Evolutionary conservation across 2,329 filamentous ascomycete species (phyloP).

Genomic region (Ophiostoma pallidulum): DNA sequence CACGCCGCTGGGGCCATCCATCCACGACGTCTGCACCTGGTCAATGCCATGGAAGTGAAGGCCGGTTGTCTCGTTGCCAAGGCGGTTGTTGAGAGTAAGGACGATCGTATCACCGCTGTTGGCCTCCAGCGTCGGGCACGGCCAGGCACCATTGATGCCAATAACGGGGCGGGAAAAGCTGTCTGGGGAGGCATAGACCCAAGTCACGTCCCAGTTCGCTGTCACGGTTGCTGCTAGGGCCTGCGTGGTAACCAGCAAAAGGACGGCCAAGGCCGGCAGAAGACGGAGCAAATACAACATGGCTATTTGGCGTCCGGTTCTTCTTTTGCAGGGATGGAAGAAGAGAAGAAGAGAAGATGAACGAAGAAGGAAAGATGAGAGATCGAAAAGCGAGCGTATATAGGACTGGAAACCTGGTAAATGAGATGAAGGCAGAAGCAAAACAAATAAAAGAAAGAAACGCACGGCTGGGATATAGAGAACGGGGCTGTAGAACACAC

Average conservation of each 20-base stretch:
- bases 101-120: constrained; percentile 41
- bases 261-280: constrained; percentile 1
- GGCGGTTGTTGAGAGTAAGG: constrained; percentile 39
- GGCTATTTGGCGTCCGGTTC: no score
- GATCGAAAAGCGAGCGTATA: no score
- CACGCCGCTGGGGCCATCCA: constrained; percentile 49
- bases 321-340: no score
- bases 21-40: constrained; percentile 41
- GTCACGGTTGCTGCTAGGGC: constrained; percentile 25
- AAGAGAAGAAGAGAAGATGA: background rate
- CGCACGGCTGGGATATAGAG: no score
- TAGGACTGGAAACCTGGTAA: no score
- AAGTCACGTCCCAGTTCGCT: constrained; percentile 31
- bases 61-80: constrained; percentile 44
- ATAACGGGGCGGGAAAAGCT: constrained; percentile 29
- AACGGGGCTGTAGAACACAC: background rate
- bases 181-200: constrained; percentile 31
- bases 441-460: no score
- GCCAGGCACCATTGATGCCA: constrained; percentile 54
- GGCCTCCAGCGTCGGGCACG: constrained; percentile 46
- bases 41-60: constrained; percentile 51
- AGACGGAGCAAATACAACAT: constrained; percentile 4
- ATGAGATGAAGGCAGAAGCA: no score
- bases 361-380: background rate
- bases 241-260: constrained; percentile 18